Evolutionary conservation across 2,329 filamentous ascomycete genomes (phyloP).

Genomic region (Aspergillus alliaceus): DNA sequence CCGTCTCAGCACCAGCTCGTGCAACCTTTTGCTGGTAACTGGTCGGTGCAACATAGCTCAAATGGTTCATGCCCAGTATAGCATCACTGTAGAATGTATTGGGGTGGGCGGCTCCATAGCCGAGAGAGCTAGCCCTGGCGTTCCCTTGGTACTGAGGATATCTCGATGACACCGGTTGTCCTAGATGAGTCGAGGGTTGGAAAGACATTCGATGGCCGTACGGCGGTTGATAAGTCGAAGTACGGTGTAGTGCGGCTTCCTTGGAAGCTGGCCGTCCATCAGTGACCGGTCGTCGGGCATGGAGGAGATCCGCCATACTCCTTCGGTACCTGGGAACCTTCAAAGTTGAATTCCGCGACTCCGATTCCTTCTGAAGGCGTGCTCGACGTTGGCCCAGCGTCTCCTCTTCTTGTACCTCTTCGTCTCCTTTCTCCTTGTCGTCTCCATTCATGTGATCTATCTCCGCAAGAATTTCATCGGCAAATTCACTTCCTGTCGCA

Average conservation of each 20-base stretch:
- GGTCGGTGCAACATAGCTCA: constrained; percentile 27
- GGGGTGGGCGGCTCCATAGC: constrained; percentile 25
- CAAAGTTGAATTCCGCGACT: constrained; percentile 20
- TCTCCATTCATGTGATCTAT: constrained; percentile 33
- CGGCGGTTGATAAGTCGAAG: constrained; percentile 16
- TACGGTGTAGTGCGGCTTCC: constrained; percentile 19
- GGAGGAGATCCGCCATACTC: constrained; percentile 52
- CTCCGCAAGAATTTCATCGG: constrained; percentile 44
- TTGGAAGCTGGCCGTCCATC: constrained; percentile 26
- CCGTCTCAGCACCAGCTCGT: constrained; percentile 45
- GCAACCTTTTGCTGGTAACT: constrained; percentile 27
- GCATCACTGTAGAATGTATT: constrained; percentile 29
- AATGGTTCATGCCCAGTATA: constrained; percentile 26
- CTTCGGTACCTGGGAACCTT: constrained; percentile 37
- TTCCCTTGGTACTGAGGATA: constrained; percentile 18
- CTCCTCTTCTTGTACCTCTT: constrained; percentile 38
- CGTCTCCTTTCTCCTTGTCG: constrained; percentile 19
- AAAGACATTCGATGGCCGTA: constrained; percentile 31
- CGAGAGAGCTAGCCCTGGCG: constrained; percentile 23
- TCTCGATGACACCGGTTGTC: constrained; percentile 16
- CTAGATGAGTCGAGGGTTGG: constrained; percentile 23
- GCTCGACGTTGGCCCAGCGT: constrained; percentile 48
- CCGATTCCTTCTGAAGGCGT: constrained; percentile 45
- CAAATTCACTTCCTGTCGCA: constrained; percentile 42
- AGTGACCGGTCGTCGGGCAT: constrained; percentile 51